phyloP scores from a whole-genome alignment of 1,284 basidiomycete genomes.

The Sanghuangporus baumii region DNA sequence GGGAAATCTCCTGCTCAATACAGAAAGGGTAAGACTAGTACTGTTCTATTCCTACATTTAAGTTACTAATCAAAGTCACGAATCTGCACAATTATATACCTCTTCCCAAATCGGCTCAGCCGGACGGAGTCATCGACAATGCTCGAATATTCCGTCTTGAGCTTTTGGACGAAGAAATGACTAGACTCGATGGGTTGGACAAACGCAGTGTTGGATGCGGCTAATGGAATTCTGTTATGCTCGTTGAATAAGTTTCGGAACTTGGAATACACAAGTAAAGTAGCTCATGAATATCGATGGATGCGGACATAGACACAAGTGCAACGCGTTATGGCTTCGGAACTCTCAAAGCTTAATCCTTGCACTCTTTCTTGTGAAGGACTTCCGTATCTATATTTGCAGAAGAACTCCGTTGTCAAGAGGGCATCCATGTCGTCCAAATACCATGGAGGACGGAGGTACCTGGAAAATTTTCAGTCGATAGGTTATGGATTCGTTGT shows the following conservation, averaged over 20 bases:
- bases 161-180: slow-evolving; percentile 58
- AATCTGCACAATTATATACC: slow-evolving; percentile 49
- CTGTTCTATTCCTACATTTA: background rate
- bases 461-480: slow-evolving; percentile 11
- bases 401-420: slow-evolving; percentile 28
- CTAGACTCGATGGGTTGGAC: slow-evolving; percentile 55
- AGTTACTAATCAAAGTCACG: background rate
- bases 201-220: slow-evolving; percentile 54
- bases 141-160: slow-evolving; percentile 66
- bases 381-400: slow-evolving; percentile 23
- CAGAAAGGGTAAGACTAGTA: slow-evolving; percentile 45
- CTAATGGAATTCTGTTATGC: slow-evolving; percentile 66
- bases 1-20: slow-evolving; percentile 50
- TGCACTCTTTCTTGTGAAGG: slow-evolving; percentile 15
- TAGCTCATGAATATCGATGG: background rate
- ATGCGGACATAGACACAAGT: background rate
- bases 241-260: background rate
- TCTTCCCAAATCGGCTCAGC: slow-evolving; percentile 69
- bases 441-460: slow-evolving; percentile 19
- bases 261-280: background rate
- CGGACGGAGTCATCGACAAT: slow-evolving; percentile 65
- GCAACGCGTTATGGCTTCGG: background rate
- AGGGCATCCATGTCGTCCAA: slow-evolving; percentile 23
- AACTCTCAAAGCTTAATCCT: background rate
- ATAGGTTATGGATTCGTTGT: slow-evolving; percentile 9